phyloP scores from a whole-genome alignment of 441 rosid genomes.

The Pelargonium myrrhifolium region DNA sequence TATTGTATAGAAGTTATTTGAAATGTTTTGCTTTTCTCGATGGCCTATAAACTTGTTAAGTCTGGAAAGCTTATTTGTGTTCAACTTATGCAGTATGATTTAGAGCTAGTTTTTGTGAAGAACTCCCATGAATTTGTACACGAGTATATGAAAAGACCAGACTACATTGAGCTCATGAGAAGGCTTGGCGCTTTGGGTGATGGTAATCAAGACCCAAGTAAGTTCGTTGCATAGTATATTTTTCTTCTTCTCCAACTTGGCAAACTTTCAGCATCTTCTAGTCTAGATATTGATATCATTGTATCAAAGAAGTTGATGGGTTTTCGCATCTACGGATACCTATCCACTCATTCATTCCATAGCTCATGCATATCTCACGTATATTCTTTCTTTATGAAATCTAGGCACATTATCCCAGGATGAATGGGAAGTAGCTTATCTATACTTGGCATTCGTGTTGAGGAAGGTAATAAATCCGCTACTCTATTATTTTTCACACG shows the following conservation, averaged over 20 bases:
- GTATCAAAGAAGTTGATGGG: no score
- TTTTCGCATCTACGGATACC: neutral
- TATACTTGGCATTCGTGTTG: slow-evolving; percentile 78
- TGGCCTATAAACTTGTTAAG: neutral
- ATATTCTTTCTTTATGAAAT: slow-evolving; percentile 1
- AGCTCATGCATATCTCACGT: neutral
- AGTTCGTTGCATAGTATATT: slow-evolving; percentile 18
- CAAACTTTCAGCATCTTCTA: no score
- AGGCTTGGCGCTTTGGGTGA: slow-evolving; percentile 98
- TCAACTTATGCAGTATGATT: slow-evolving; percentile 55
- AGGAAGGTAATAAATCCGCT: slow-evolving; percentile 48
- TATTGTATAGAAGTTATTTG: no score
- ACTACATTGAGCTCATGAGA: slow-evolving; percentile 71
- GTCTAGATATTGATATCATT: no score
- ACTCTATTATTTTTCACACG: neutral
- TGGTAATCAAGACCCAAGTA: slow-evolving; percentile 81
- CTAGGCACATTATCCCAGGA: slow-evolving; percentile 84
- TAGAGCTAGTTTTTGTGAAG: slow-evolving; percentile 83
- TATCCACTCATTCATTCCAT: neutral
- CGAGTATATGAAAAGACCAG: slow-evolving; percentile 69
- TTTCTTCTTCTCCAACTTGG: neutral
- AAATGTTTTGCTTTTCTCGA: no score
- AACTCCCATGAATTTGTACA: slow-evolving; percentile 89
- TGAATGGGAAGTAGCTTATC: slow-evolving; percentile 91
- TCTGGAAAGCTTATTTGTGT: slow-evolving; percentile 7